Evolutionary conservation across 2,329 filamentous ascomycete genomes (phyloP).

Genomic region (Laburnicola sp.): DNA sequence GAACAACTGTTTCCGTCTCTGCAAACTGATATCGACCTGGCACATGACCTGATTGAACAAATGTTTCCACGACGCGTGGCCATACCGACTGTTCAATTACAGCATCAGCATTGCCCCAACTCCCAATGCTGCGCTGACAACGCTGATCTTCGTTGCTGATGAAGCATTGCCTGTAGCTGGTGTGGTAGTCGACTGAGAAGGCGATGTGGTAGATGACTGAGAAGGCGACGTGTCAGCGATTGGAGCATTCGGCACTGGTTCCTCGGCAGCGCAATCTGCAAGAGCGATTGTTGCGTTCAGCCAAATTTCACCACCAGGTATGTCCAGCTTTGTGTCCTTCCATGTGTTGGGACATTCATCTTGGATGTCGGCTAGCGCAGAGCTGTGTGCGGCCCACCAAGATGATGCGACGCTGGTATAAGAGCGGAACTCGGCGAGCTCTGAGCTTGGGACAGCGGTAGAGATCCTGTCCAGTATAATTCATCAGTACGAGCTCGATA

Average conservation of each 20-base stretch:
- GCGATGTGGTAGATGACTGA: not conserved
- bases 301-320: slow-evolving; percentile 1
- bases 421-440: not conserved
- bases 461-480: not conserved
- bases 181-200: not conserved
- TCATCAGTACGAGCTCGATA: not conserved
- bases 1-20: too few species aligned
- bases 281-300: slow-evolving; percentile 3
- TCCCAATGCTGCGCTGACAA: not conserved
- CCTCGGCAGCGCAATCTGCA: not conserved
- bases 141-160: not conserved
- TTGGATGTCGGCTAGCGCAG: not conserved
- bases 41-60: too few species aligned
- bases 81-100: not conserved
- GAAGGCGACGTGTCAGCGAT: not conserved
- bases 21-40: too few species aligned
- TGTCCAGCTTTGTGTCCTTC: not conserved
- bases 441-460: slow-evolving; percentile 2
- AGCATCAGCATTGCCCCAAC: not conserved
- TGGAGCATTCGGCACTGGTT: not conserved
- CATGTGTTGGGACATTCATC: not conserved
- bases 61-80: too few species aligned
- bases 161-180: not conserved
- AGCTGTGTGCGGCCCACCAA: not conserved
- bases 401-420: slow-evolving; percentile 1